Percentiles rank a stretch among this genome's conserved stretches.
Conservation (phyloP, 148 eudicot genomes). For the Limonium bicolor region DNA sequence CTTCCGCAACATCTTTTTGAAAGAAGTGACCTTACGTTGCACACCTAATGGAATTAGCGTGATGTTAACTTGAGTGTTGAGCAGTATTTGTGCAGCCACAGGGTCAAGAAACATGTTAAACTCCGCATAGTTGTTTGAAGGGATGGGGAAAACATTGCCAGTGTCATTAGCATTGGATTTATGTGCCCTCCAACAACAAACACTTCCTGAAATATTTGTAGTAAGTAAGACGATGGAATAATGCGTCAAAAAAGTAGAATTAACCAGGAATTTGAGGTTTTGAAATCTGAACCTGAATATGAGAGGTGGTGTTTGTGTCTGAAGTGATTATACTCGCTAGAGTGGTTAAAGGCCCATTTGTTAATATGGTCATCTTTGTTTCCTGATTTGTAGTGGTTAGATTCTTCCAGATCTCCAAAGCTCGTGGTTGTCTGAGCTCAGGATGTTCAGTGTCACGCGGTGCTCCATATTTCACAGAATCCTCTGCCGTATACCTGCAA, state of each 20-base stretch:
- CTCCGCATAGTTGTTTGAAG: conserved; percentile 51
- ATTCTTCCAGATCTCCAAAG: conserved; percentile 57
- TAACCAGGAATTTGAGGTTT: too few species aligned
- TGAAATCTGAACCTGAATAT: conserved; percentile 29
- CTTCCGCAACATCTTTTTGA: conserved; percentile 13
- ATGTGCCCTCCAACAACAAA: conserved; percentile 54
- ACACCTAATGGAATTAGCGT: conserved; percentile 42
- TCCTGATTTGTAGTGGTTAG: conserved; percentile 24
- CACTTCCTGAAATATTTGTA: conserved; percentile 55
- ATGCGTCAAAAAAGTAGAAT: not conserved
- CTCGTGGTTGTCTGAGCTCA: conserved; percentile 53
- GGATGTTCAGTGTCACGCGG: conserved; percentile 61
- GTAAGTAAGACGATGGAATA: not conserved
- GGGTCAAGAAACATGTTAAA: conserved; percentile 77
- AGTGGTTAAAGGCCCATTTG: conserved; percentile 70
- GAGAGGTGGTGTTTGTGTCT: conserved; percentile 20
- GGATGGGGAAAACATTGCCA: conserved; percentile 43
- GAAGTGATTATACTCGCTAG: conserved; percentile 45
- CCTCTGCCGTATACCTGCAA: conserved; percentile 58
- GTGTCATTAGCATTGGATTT: conserved; percentile 10
- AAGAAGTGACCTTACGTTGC: conserved; percentile 28
- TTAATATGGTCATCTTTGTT: conserved; percentile 37
- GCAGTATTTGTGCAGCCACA: conserved; percentile 51
- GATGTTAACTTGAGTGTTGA: conserved; percentile 31
- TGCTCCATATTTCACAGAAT: conserved; percentile 48